Percentiles rank a stretch among this genome's conserved stretches.
Evolutionary conservation across 805 yeast species (phyloP).

Genomic region (Ogataea polymorpha): DNA sequence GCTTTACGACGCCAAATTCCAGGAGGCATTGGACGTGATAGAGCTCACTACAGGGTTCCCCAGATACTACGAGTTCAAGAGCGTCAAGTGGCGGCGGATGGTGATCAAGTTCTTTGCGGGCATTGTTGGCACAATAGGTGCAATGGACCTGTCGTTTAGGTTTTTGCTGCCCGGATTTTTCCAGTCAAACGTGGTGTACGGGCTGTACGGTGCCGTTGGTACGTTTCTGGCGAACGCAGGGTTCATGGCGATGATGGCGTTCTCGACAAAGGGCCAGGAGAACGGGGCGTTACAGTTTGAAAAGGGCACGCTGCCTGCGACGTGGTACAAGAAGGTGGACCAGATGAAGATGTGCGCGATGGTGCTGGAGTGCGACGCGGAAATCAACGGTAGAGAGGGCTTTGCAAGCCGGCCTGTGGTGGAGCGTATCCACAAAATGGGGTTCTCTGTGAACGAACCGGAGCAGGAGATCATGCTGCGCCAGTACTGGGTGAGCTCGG

Average conservation of each 20-base stretch:
- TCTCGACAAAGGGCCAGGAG: conserved; percentile 47
- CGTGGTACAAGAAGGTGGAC: conserved; percentile 64
- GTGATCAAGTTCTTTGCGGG: conserved; percentile 42
- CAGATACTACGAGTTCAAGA: conserved; percentile 41
- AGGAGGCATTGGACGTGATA: conserved; percentile 53
- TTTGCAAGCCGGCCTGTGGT: conserved; percentile 36
- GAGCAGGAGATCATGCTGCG: conserved; percentile 66
- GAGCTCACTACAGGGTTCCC: conserved; percentile 60
- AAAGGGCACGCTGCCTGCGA: conserved; percentile 58
- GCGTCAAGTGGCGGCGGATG: conserved; percentile 27
- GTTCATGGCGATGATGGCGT: conserved; percentile 39
- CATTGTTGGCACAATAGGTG: conserved; percentile 37
- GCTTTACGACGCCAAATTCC: conserved; percentile 56
- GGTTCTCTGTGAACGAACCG: conserved; percentile 45
- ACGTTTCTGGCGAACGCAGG: conserved; percentile 49
- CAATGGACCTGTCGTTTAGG: conserved; percentile 45
- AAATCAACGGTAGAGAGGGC: conserved; percentile 43
- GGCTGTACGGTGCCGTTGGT: conserved; percentile 44
- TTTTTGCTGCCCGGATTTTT: conserved; percentile 33
- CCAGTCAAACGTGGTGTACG: conserved; percentile 38
- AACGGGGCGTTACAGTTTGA: conserved; percentile 59
- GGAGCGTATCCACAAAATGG: conserved; percentile 34
- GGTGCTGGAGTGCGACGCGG: conserved; percentile 63
- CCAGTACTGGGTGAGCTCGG: conserved; percentile 85
- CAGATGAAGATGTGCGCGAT: conserved; percentile 65